These are phyloP conservation scores for Lichtheimia hyalospora DNA, from an alignment of 371 early-diverging fungal genomes.

Conservation along the genomic window DNA sequence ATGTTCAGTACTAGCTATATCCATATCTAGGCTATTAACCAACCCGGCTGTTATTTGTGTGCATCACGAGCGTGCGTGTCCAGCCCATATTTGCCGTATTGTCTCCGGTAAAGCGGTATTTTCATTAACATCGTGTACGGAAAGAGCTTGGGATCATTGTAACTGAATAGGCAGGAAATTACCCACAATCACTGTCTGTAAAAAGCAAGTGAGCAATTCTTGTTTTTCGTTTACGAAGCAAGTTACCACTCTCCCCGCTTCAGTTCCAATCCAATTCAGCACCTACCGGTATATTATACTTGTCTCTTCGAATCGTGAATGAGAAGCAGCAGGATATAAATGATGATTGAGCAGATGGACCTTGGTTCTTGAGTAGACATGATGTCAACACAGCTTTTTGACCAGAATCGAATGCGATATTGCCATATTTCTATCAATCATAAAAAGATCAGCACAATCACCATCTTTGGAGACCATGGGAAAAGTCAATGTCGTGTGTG, in stretches of 20 bases:
- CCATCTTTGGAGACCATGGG: background rate
- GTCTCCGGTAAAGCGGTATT: no score
- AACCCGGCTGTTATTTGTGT: no score
- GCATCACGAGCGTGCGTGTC: no score
- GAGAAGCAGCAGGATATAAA: conserved; percentile 85
- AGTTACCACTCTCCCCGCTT: background rate
- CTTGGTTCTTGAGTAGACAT: conserved; percentile 65
- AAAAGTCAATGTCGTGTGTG: background rate
- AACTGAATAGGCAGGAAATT: conserved; percentile 75
- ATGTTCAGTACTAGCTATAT: no score
- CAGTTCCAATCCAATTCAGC: background rate
- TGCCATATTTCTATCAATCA: conserved; percentile 80
- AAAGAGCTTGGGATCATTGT: background rate
- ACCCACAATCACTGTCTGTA: conserved; percentile 66
- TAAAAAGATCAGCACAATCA: background rate
- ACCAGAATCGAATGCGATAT: conserved; percentile 92
- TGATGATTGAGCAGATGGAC: conserved; percentile 34
- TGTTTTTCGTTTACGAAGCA: background rate
- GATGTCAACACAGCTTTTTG: conserved; percentile 95
- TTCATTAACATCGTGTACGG: no score
- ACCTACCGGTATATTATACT: conserved; percentile 73
- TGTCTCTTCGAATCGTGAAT: conserved; percentile 91
- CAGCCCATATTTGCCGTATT: no score
- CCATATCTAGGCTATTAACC: no score
- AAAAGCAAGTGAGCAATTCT: background rate